Evolutionary conservation across 371 early-diverging fungal genomes (phyloP), one percentile per base, ranked within the genome.

Genomic region (Syncephalis plumigaleata): DNA sequence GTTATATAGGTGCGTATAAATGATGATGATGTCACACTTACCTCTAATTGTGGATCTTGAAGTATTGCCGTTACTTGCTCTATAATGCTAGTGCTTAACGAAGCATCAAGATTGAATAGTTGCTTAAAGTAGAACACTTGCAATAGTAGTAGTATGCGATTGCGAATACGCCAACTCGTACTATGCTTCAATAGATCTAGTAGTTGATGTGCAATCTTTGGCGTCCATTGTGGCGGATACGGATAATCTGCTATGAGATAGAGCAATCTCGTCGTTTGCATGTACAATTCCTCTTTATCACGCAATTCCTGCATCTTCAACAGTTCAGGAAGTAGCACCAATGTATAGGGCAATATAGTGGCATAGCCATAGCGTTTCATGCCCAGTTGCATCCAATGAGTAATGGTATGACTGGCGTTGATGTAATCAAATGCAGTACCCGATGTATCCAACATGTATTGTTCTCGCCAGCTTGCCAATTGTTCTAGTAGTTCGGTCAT

Each of bases 101-200:
- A 57, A n/a, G 60, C 51, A 9, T 63, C 55, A 63, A 87, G 55
- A 17, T 64, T 57, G 53, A 73, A 78, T 43, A 86, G 45, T 50
- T 87, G 75, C 21, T 74, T 71, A 57, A 84, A 88, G 55, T 73
- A 84, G 42, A 85, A 75, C 4, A 87, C 64, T 52, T 88, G 89
- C 20, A 88, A 44, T 0, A 82, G 55, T 7, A 86, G 85, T n/a
- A 88, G 53, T 3, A 78, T 69, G 37, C 76, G 71, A 39, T 68
- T 64, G 44, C 78, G 71, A 13, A 77, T 60, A 58, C 83, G 86
- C 89, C 89, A 88, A 31, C 31, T 31, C 31, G 31, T 7, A 11
- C 31, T 31, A 31, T 11, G 4, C 4, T 65, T 63, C n/a, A 79
- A 49, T 16, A 72, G 63, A 2, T 55, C 60, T 20, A 77, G 50